Base-by-base conservation (phyloP, 176 grass and related monocot genomes). In the Cenchrus fungigraminus region DNA sequence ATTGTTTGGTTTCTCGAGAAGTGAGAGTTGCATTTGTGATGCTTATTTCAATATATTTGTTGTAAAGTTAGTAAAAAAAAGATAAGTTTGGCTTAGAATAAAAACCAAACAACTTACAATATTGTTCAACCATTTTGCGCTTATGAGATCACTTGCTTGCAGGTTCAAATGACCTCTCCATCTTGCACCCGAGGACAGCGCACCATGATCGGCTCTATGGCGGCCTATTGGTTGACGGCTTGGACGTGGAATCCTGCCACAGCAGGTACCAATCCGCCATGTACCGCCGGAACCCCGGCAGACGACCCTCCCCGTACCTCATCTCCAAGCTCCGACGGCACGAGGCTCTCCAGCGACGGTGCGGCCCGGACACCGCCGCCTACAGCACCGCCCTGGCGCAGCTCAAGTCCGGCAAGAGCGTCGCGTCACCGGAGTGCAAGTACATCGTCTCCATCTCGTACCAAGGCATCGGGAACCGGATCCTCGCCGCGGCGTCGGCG, bases 401-500 rank as follows among this genome's bases (percentile, higher is more conserved):
- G 2, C 86, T 97, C 25, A 86, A 65, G 58, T 85, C 85, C 3
- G 89, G 88, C 53, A 62, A 51, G 78, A 84, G 47, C 81, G 4
- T 4, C 9, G 65, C 47, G 19, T 73, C 71, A 4, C 29, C 65
- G 3, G 91, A 88, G 63, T 97, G 94, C 82, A 72, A 46, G 31
- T 97, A 94, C 79, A 3, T 92, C 1, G 87, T 94, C 32, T 93
- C 84, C 71, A 88, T 87, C 0, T 90, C 87, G 0, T 87, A 87
- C 85, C 53, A 74, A 11, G 94, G 94, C 60, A 22, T 97, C 16
- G 94, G 94, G 14, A 97, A 97, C 76, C 71, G 91, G 20, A 90
- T 97, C 57, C 71, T 97, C 28, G 86, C 94, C 29, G 71, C 84
- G 9, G 91, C 86, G 34, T 91, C 94, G 54, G 83, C 94, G 14